Base-by-base conservation (phyloP, 2,329 filamentous ascomycete genomes). In the Phialemonium atrogriseum region DNA sequence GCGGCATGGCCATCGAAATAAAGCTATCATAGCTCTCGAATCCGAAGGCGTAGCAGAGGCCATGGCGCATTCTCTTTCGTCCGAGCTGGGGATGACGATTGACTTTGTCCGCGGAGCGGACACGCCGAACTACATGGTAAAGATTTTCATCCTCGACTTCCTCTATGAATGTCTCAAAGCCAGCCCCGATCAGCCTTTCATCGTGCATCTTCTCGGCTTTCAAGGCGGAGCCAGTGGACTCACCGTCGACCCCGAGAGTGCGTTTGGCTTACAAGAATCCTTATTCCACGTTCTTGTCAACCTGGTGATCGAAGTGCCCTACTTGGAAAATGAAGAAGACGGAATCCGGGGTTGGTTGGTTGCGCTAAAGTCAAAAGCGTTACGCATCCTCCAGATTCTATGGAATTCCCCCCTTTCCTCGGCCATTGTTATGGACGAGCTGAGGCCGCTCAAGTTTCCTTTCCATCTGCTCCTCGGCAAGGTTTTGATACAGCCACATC, bases 131-230 rank as follows among this genome's bases (percentile, higher is more conserved):
- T 94, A 91, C 54, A 63, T 81, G 36, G 84, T 87, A 51, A 94
- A 95, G 55, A 66, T 84, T 32, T 82, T 81, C 37, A 79, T 96
- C 14, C 69, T 98, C 5, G 81, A 89, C 41, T 89, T 98, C 47
- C 62, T 99, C 22, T 82, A 84, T 44, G 75, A 78, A 33, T 94
- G 85, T 50, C 68, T 98, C 3, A 70, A 73, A 33, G 77, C 81
- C 20, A 81, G 80, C 16, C 79, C 83, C 1, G 73, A 81, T 45
- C 75, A 79, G 44, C 88, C 91, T 5, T 93, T 82, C 2, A 80
- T 98, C 43, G 91, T 89, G 1, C 93, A 98, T 54, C 65, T 98
- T 2, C 74, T 98, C 5, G 91, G 91, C 0, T 95, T 98, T 54
- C 73, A 73, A 34, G 93, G 86, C 47, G 74, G 77, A 25, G 73